A percentile compares a stretch with the other conserved stretches of the same genome.
phyloP scores from a whole-genome alignment of 73 alveolate genomes.

The Symbiodinium pilosum region DNA sequence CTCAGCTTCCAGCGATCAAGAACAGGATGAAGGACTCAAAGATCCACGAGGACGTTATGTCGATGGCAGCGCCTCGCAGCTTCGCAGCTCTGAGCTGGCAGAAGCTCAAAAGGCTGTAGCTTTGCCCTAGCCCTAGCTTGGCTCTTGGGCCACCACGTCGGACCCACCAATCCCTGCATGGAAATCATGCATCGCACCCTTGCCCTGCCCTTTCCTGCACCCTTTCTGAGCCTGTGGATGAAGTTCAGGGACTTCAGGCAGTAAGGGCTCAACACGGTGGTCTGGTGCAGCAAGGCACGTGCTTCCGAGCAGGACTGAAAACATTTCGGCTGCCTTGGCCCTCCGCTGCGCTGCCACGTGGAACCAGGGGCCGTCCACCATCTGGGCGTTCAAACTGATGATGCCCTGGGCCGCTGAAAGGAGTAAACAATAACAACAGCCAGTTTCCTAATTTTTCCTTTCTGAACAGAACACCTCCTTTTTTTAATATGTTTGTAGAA shows the following conservation, averaged over 20 bases:
- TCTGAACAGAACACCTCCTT: neutral
- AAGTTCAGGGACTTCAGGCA: slow-evolving; percentile 47
- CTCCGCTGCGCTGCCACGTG: neutral
- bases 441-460: neutral
- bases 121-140: neutral
- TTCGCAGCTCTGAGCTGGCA: too few species aligned
- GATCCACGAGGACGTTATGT: slow-evolving; percentile 53
- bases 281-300: too few species aligned
- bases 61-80: slow-evolving; percentile 74
- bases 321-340: neutral
- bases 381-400: slow-evolving; percentile 66
- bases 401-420: too few species aligned
- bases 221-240: neutral
- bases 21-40: slow-evolving; percentile 38
- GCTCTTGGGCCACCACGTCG: neutral
- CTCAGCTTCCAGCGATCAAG: neutral
- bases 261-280: slow-evolving; percentile 24
- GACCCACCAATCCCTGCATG: neutral
- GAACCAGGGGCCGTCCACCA: slow-evolving; percentile 62
- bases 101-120: too few species aligned
- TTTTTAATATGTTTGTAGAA: too few species aligned
- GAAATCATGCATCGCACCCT: neutral
- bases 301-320: too few species aligned
- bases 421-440: neutral
- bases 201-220: neutral